These are phyloP conservation scores for Theobroma cacao DNA, from an alignment of 345 rosid genomes.

Conservation along the genomic window DNA sequence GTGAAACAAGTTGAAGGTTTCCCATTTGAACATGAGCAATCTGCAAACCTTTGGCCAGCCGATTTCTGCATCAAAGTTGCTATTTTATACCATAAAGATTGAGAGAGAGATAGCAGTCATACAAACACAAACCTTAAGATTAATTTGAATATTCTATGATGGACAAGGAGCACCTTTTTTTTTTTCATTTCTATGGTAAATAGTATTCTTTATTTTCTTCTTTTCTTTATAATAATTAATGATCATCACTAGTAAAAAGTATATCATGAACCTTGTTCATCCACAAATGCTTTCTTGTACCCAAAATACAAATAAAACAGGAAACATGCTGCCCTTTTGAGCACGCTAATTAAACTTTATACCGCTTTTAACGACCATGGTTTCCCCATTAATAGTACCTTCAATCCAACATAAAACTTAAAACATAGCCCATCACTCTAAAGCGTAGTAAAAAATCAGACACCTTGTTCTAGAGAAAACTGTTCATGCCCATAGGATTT, in stretches of 20 bases:
- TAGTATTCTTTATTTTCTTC: not conserved
- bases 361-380: not conserved
- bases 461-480: not conserved
- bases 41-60: constrained; percentile 93
- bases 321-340: not conserved
- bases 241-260: not conserved
- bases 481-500: constrained; percentile 6
- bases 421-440: not conserved
- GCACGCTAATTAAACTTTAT: not conserved
- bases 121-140: not conserved
- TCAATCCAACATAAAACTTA: not conserved
- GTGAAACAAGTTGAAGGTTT: constrained; percentile 95
- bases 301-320: not conserved
- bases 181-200: not conserved
- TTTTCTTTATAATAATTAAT: not conserved
- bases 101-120: not conserved
- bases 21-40: constrained; percentile 86
- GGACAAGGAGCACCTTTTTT: not conserved
- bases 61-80: constrained; percentile 52
- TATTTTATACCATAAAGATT: not conserved
- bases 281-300: not conserved
- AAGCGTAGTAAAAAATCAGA: not conserved
- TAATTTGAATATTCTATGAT: not conserved
- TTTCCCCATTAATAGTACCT: not conserved
- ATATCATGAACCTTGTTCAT: not conserved